phyloP scores from a whole-genome alignment of 2,329 filamentous ascomycete species.

The Ascochyta lentis region DNA sequence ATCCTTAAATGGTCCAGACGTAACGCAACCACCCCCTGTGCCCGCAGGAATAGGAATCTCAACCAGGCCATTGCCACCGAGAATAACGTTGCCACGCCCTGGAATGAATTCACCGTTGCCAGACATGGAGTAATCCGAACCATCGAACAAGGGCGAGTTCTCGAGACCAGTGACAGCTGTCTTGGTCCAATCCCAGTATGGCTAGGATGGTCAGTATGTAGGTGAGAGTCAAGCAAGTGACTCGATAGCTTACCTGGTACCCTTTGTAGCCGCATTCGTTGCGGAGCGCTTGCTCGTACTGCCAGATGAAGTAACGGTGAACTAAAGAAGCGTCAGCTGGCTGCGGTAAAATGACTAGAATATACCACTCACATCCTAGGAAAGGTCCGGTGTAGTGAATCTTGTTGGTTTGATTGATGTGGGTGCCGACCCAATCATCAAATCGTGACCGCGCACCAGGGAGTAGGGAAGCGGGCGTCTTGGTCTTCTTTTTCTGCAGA shows the following conservation, averaged over 20 bases:
- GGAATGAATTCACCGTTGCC: conserved; percentile 54
- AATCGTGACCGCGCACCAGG: conserved; percentile 44
- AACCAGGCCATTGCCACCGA: conserved; percentile 25
- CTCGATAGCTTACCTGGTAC: conserved; percentile 25
- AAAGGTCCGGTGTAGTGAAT: conserved; percentile 47
- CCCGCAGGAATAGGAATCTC: conserved; percentile 54
- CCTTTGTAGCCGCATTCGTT: conserved; percentile 53
- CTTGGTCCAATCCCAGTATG: conserved; percentile 62
- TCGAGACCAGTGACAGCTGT: conserved; percentile 53
- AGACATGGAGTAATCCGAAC: conserved; percentile 55
- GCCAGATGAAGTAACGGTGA: conserved; percentile 52
- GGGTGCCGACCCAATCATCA: conserved; percentile 49
- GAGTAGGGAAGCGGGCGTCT: conserved; percentile 34
- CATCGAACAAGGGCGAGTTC: conserved; percentile 62
- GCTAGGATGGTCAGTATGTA: conserved; percentile 12
- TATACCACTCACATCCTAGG: conserved; percentile 14
- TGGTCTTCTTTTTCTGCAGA: conserved; percentile 36
- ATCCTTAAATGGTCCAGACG: conserved; percentile 59
- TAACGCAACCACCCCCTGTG: conserved; percentile 62
- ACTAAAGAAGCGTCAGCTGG: conserved; percentile 36
- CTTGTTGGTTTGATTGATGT: conserved; percentile 43
- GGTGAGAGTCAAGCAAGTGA: no score
- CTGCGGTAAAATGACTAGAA: background rate
- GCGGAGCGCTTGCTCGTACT: conserved; percentile 51
- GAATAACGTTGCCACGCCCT: conserved; percentile 36